Evolutionary conservation across 2,329 filamentous ascomycete species (phyloP).

Genomic region (Phaeosphaeria sp.): DNA sequence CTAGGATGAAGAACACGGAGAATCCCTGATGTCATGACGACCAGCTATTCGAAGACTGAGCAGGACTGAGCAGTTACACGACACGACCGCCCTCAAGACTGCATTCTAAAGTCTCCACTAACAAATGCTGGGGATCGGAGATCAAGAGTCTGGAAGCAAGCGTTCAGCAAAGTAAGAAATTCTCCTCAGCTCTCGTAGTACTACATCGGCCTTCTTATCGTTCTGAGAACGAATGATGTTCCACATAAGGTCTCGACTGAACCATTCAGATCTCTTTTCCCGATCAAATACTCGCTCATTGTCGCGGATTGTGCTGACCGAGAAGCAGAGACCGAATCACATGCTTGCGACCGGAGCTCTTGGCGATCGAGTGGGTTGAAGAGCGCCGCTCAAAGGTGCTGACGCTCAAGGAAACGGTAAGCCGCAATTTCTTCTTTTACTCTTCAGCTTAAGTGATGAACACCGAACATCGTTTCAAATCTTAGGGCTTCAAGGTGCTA

Average conservation of each 20-base stretch:
- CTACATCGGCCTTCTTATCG: neutral
- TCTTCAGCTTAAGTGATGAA: neutral
- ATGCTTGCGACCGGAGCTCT: neutral
- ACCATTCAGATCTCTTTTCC: neutral
- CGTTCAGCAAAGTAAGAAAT: neutral
- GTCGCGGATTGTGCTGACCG: neutral
- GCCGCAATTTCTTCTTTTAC: neutral
- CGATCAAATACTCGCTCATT: neutral
- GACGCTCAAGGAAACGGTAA: too few species aligned
- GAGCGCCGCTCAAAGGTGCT: too few species aligned
- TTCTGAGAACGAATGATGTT: neutral
- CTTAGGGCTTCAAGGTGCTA: neutral
- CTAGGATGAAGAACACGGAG: neutral
- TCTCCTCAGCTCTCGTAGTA: too few species aligned
- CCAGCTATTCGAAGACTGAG: too few species aligned
- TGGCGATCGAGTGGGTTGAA: too few species aligned
- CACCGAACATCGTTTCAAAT: neutral
- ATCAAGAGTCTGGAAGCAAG: neutral
- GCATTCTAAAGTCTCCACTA: neutral
- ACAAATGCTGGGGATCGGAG: neutral
- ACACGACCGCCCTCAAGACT: neutral
- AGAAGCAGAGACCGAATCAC: neutral
- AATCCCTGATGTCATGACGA: neutral
- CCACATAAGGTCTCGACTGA: neutral
- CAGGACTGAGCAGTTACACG: neutral